Evolutionary conservation across 192 early-diverging fungal genomes (phyloP).

Genomic region (Coemansia sp.): DNA sequence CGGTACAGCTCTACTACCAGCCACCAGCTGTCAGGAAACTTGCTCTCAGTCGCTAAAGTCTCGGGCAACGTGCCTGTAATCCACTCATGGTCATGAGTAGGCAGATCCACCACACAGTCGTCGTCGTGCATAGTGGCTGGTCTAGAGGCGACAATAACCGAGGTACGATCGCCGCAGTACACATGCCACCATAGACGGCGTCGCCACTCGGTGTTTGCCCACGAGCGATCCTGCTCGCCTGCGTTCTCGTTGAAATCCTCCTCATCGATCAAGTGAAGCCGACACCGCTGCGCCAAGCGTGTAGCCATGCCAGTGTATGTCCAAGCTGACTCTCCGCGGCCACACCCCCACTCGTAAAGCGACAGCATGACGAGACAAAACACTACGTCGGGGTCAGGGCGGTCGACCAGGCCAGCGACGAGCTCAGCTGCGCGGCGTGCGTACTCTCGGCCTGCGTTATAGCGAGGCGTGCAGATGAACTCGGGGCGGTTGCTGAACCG

Average conservation of each 20-base stretch:
- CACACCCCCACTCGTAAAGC: slow-evolving; percentile 57
- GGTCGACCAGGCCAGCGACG: slow-evolving; percentile 44
- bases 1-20: slow-evolving; percentile 50
- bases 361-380: slow-evolving; percentile 50
- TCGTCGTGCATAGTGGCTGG: slow-evolving; percentile 55
- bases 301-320: slow-evolving; percentile 56
- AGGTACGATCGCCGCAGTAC: slow-evolving; percentile 52
- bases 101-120: slow-evolving; percentile 53
- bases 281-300: slow-evolving; percentile 51
- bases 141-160: slow-evolving; percentile 53
- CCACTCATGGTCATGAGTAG: slow-evolving; percentile 56
- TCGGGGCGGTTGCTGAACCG: slow-evolving; percentile 53
- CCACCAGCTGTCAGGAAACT: slow-evolving; percentile 48
- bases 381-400: slow-evolving; percentile 53
- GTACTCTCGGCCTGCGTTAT: slow-evolving; percentile 53
- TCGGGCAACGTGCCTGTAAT: slow-evolving; percentile 28
- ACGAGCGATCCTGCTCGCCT: slow-evolving; percentile 32
- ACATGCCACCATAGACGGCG: slow-evolving; percentile 56
- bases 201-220: slow-evolving; percentile 51
- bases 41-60: neutral
- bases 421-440: slow-evolving; percentile 55
- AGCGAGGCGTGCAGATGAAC: slow-evolving; percentile 49
- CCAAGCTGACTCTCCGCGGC: slow-evolving; percentile 57
- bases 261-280: slow-evolving; percentile 53
- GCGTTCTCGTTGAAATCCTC: slow-evolving; percentile 56